Evolutionary conservation across 148 eudicot species (phyloP).

Genomic region (Vaccinium vitisidaea): DNA sequence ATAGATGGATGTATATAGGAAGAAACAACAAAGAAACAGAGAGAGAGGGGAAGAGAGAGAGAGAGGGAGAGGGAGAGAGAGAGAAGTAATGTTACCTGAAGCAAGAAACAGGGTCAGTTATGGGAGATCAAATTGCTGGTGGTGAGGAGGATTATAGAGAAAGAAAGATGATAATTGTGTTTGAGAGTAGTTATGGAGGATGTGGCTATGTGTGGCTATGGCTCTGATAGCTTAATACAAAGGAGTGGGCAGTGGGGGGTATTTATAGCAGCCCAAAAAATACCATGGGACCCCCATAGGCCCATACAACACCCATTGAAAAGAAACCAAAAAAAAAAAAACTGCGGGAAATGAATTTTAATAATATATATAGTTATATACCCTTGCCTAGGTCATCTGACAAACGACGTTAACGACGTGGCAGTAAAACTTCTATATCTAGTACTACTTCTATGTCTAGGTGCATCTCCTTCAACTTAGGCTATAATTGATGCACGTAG

Average conservation of each 20-base stretch:
- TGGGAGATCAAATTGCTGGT: constrained; percentile 13
- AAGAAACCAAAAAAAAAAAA: background rate
- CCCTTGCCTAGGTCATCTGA: background rate
- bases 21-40: too few species aligned
- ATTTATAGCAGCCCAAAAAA: constrained; percentile 51
- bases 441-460: too few species aligned
- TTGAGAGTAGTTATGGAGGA: background rate
- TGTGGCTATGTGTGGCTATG: constrained; percentile 18
- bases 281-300: background rate
- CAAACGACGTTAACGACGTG: background rate
- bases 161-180: background rate
- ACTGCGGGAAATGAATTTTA: background rate
- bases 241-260: constrained; percentile 28
- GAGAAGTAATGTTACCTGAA: constrained; percentile 18
- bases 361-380: background rate
- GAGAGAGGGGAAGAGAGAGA: background rate
- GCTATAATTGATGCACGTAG: too few species aligned
- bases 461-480: too few species aligned
- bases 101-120: constrained; percentile 17
- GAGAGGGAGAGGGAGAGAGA: too few species aligned
- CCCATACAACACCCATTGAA: background rate
- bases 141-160: background rate
- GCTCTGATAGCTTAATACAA: constrained; percentile 22
- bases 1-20: background rate
- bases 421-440: too few species aligned